A percentile compares a stretch with the other conserved stretches of the same genome.
Conservation (phyloP, 2,329 filamentous ascomycete species). For the Pochonia chlamydosporia region DNA sequence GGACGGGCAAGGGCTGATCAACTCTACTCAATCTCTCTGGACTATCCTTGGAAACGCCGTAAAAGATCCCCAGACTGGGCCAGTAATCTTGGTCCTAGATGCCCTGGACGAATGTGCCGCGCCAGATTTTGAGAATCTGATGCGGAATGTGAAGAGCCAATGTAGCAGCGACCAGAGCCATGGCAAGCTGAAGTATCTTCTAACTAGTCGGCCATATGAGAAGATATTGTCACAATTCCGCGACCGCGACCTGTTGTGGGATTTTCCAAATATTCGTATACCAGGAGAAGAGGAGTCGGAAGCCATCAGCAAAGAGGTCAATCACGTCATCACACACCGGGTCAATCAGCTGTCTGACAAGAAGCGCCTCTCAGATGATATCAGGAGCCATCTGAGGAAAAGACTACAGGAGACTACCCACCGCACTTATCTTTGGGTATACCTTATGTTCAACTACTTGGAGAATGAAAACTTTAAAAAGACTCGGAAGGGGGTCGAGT, state of each 20-base stretch:
- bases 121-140: conserved; percentile 15
- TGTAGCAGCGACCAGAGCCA: not conserved
- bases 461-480: conserved; percentile 15
- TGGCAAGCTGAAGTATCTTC: conserved; percentile 23
- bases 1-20: conserved; percentile 19
- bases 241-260: not conserved
- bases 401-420: conserved; percentile 15
- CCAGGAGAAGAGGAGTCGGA: not conserved
- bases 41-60: conserved; percentile 21
- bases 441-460: conserved; percentile 28
- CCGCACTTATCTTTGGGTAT: conserved; percentile 32
- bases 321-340: conserved; percentile 25
- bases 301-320: conserved; percentile 27
- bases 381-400: conserved; percentile 14
- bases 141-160: conserved; percentile 8
- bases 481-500: conserved; percentile 12
- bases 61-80: conserved; percentile 19
- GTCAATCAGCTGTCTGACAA: conserved; percentile 14
- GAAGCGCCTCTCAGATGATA: conserved; percentile 11
- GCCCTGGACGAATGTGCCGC: conserved; percentile 32
- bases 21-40: conserved; percentile 23
- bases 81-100: conserved; percentile 31
- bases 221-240: conserved; percentile 20
- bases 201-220: conserved; percentile 29
- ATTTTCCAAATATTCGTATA: not conserved